Base-by-base conservation (phyloP, 768 basidiomycete species). In the Naematelia aurantialba region DNA sequence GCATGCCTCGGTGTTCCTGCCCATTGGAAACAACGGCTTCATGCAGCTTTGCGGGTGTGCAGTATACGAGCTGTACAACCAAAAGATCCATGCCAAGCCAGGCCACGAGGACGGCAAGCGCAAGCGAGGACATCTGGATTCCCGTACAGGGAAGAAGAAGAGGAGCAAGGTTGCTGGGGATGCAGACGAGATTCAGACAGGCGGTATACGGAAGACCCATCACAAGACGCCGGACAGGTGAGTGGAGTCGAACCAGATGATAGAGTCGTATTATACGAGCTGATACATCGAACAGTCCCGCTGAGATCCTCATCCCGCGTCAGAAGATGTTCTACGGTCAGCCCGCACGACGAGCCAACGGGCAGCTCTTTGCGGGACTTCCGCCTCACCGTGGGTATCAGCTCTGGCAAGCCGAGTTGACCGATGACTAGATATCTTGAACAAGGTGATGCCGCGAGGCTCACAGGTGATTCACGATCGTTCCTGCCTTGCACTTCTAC, bases 1-100 rank as follows among this genome's bases (percentile, higher is more conserved):
- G 1, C 82, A 86, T 56, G 85, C 86, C 0, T 87, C 85, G 10
- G 61, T 93, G 17, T 97, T 91, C 72, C 69, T 87, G 14, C 79
- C 87, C 1, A 76, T 96, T 21, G 87, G 88, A 0, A 94, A 96
- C 68, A 85, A 84, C 19, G 93, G 90, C 69, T 82, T 87, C 34
- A 88, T 88, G 61, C 93, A 98, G 75, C 73, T 96, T 58, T 84
- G 86, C 0, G 93, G 93, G 3, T 80, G 80, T 31, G 86, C 88
- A 0, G 73, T 94, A 22, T 78, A 85, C 24, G 80, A 82, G 34
- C 63, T 79, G 0, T 78, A 76, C 13, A 63, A 78, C 65, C 45
- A 49, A 59, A 4, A 5, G 19, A 31, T 17, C 5, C 5, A 17
- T 5, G 10, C 25, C 34, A 21, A 24, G 22, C 5, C 48, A 21